Percentiles rank a stretch among this genome's conserved stretches.
Evolutionary conservation across 129 eudicot species (phyloP).

Genomic region (Flaveria ramosissima): DNA sequence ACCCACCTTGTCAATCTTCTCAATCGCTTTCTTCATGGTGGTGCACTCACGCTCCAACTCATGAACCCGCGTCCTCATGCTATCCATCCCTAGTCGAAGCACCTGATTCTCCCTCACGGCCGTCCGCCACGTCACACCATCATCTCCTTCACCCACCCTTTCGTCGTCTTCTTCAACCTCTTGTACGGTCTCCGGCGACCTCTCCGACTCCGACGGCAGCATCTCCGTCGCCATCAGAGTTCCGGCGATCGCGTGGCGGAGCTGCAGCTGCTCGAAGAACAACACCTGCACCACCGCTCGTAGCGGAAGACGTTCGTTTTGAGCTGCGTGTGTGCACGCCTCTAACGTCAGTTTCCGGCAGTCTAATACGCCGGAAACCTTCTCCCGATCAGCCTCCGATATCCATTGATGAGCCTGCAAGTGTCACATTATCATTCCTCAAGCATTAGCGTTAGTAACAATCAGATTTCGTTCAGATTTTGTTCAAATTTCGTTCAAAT

Average conservation of each 20-base stretch:
- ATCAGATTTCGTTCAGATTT: neutral
- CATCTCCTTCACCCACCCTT: conserved; percentile 29
- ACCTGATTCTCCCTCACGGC: conserved; percentile 91
- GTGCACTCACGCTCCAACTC: conserved; percentile 93
- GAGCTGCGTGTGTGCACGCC: conserved; percentile 99
- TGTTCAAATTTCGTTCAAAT: neutral
- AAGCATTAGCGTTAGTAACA: neutral
- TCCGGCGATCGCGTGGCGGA: conserved; percentile 94
- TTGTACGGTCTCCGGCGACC: conserved; percentile 27
- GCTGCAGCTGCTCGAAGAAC: conserved; percentile 96
- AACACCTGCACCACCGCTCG: conserved; percentile 89
- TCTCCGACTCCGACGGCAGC: conserved; percentile 27
- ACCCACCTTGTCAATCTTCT: conserved; percentile 63
- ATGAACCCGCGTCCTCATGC: conserved; percentile 92
- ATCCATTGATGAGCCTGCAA: conserved; percentile 92
- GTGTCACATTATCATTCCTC: neutral
- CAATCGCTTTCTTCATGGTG: conserved; percentile 79
- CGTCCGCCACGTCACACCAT: conserved; percentile 57
- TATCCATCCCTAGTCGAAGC: conserved; percentile 88
- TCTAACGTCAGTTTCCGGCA: conserved; percentile 90
- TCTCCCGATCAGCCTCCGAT: conserved; percentile 76
- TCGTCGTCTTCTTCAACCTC: conserved; percentile 31
- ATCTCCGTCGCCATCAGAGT: conserved; percentile 52
- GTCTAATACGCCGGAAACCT: conserved; percentile 76
- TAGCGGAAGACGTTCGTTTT: conserved; percentile 91